Evolutionary conservation across 805 yeast genomes (phyloP), one percentile per base, ranked within the genome.

Genomic region (Suhomyces pyralidae): DNA sequence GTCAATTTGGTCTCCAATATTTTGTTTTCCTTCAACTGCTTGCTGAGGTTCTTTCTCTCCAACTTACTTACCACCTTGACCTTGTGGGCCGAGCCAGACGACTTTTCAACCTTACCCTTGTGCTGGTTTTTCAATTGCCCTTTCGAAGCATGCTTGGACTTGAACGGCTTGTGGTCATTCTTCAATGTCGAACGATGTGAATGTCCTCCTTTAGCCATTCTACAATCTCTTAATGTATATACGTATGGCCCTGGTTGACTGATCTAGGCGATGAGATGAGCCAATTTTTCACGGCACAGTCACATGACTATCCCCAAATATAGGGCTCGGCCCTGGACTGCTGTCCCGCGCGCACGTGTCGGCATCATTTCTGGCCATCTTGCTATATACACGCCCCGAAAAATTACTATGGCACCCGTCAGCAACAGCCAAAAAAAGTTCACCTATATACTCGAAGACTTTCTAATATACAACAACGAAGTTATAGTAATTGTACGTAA

Each of bases 31-130:
- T 89, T 87, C 58, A 89, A 61, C 74, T 94, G 99, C 62, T 80
- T 86, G 3, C 90, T 81, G 14, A 81, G 64, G 62, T 94, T 91
- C 73, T 84, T 88, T 61, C 99, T 82, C 61, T 90, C 92, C 36
- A 77, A 62, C 60, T 77, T 79, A 46, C 78, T 74, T 48, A 70
- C 67, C 24, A 66, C 67, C 55, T 74, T 75, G 25, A 74, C 63
- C 55, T 74, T 76, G 19, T 59, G 49, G 30, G 61, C 54, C 12
- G 65, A 65, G 20, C 66, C 57, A 30, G 70, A 58, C 2, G 81
- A 71, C 61, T 86, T 88, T 64, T 92, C 98, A 34, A 93, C 89
- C 68, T 90, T 92, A 55, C 98, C 98, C 64, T 88, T 92, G 61
- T 76, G 76, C 54, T 82, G 77, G 58, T 90, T 88, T 66, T 91